Conservation (phyloP, 345 rosid species). For the Citrus trifoliata region DNA sequence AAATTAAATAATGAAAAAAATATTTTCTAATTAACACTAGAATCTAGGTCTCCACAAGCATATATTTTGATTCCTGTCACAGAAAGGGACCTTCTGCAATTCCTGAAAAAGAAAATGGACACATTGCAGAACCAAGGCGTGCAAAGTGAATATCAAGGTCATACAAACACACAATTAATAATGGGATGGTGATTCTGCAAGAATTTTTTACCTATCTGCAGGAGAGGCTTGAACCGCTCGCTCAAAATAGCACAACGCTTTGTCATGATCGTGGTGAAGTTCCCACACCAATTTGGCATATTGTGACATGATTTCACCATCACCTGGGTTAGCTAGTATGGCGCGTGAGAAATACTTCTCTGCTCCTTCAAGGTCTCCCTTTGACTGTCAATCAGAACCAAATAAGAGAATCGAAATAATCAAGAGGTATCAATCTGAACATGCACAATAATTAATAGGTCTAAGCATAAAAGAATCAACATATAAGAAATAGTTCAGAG, state of each 20-base stretch:
- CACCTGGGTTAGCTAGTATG: conserved; percentile 39
- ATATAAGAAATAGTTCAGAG: not conserved
- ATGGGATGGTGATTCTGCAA: not conserved
- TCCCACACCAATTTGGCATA: conserved; percentile 76
- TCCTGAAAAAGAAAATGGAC: not conserved
- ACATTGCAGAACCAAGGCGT: not conserved
- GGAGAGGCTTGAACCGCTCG: conserved; percentile 62
- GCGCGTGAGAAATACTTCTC: conserved; percentile 47
- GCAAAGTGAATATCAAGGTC: not conserved
- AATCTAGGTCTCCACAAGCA: too few relatives aligned
- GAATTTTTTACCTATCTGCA: conserved; percentile 47
- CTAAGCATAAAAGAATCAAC: too few relatives aligned
- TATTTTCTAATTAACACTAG: not conserved
- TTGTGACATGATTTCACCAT: conserved; percentile 58
- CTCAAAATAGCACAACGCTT: conserved; percentile 60
- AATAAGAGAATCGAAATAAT: not conserved
- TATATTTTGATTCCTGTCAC: too few relatives aligned
- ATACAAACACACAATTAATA: too few relatives aligned
- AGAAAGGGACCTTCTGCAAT: not conserved
- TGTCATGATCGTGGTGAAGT: conserved; percentile 45
- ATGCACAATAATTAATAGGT: not conserved
- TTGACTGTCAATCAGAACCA: conserved; percentile 30
- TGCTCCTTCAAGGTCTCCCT: conserved; percentile 40
- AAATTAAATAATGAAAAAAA: too few relatives aligned
- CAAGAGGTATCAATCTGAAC: not conserved